phyloP scores from a whole-genome alignment of 2,329 filamentous ascomycete species.

The Fusarium camptoceras region DNA sequence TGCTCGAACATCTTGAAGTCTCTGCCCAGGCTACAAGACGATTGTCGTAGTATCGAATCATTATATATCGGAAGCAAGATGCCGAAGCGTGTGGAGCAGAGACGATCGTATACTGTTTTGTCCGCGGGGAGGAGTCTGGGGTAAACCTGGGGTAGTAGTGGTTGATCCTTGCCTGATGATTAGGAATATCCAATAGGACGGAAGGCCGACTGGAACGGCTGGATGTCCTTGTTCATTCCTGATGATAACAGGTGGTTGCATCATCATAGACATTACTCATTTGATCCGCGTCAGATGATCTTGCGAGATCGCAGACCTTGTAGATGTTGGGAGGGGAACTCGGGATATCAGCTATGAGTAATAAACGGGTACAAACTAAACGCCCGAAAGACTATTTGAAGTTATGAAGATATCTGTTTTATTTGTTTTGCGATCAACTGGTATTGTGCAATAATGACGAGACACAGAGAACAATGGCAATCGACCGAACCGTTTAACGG shows the following conservation, averaged over 20 bases:
- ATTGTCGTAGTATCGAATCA: background rate
- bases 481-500: too few relatives aligned
- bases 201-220: background rate
- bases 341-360: too few relatives aligned
- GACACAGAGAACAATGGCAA: too few relatives aligned
- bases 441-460: too few relatives aligned
- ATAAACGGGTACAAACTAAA: too few relatives aligned
- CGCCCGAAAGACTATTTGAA: too few relatives aligned
- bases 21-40: background rate
- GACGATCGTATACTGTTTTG: background rate
- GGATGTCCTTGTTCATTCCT: background rate
- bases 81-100: background rate
- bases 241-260: too few relatives aligned
- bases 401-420: too few relatives aligned
- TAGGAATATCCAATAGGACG: background rate
- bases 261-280: background rate
- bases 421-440: too few relatives aligned
- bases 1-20: constrained; percentile 10
- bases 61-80: constrained; percentile 3
- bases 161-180: background rate
- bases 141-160: constrained; percentile 28
- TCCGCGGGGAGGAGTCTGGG: constrained; percentile 19
- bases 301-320: too few relatives aligned
- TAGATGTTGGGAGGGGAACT: too few relatives aligned
- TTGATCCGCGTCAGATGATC: too few relatives aligned